Conservation (phyloP, 805 yeast genomes). For the Saturnispora quitensis region DNA sequence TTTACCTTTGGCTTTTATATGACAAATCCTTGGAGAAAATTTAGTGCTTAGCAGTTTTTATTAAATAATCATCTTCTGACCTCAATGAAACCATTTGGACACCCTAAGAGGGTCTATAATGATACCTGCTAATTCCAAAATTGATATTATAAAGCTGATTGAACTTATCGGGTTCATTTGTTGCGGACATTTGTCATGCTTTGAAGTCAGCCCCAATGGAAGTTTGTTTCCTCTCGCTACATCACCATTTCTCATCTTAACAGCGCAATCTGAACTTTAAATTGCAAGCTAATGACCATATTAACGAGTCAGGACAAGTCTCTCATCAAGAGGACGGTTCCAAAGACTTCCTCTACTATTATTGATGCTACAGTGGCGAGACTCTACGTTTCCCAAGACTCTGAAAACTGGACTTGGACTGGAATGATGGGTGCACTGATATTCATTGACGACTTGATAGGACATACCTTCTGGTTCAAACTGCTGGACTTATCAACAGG, state of each 20-base stretch:
- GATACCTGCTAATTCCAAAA: neutral
- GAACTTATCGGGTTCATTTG: neutral
- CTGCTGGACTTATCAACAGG: constrained; percentile 71
- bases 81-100: neutral
- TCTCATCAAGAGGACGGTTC: constrained; percentile 78
- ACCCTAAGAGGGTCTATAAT: neutral
- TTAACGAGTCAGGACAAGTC: constrained; percentile 65
- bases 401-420: constrained; percentile 74
- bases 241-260: neutral
- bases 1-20: neutral
- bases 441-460: constrained; percentile 85
- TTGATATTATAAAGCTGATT: too few relatives aligned
- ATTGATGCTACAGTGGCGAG: constrained; percentile 87
- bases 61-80: neutral
- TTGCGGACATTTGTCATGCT: neutral
- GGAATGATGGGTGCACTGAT: constrained; percentile 84
- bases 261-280: neutral
- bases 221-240: neutral
- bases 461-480: constrained; percentile 87
- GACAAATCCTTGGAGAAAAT: neutral
- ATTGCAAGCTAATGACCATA: constrained; percentile 23
- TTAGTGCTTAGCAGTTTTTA: neutral
- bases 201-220: neutral
- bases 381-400: constrained; percentile 78
- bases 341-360: constrained; percentile 79